phyloP scores from a whole-genome alignment of 2,329 filamentous ascomycete species.

The Claviceps spartinae region DNA sequence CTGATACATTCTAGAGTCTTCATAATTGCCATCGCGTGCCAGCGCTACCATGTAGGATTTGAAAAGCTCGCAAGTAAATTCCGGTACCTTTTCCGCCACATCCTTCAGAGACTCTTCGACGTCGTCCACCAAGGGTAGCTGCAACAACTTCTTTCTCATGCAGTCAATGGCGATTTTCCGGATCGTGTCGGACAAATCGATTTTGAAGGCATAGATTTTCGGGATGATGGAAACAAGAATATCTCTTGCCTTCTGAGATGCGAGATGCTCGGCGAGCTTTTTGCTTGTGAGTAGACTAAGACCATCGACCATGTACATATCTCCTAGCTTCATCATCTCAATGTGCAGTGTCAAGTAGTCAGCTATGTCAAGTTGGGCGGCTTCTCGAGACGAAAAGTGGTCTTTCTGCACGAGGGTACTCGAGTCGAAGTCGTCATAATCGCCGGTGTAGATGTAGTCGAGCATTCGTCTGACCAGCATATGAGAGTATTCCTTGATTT shows the following conservation, averaged over 20 bases:
- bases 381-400: not conserved
- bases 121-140: not conserved
- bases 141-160: not conserved
- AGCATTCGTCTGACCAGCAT: not conserved
- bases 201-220: not conserved
- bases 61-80: not conserved
- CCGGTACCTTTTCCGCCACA: not conserved
- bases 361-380: not conserved
- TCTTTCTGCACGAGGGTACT: not conserved
- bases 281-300: not conserved
- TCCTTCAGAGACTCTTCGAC: not conserved
- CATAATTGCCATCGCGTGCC: no score
- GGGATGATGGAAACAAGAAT: not conserved
- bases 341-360: not conserved
- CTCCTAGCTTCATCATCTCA: not conserved
- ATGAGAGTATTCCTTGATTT: not conserved
- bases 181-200: not conserved
- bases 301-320: not conserved
- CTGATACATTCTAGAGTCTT: no score
- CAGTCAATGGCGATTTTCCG: not conserved
- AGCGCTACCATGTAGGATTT: not conserved
- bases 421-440: no score
- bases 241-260: no score
- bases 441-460: not conserved
- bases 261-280: not conserved